Conservation (phyloP, 257 asterid species). For the Fraxinus pennsylvanica region DNA sequence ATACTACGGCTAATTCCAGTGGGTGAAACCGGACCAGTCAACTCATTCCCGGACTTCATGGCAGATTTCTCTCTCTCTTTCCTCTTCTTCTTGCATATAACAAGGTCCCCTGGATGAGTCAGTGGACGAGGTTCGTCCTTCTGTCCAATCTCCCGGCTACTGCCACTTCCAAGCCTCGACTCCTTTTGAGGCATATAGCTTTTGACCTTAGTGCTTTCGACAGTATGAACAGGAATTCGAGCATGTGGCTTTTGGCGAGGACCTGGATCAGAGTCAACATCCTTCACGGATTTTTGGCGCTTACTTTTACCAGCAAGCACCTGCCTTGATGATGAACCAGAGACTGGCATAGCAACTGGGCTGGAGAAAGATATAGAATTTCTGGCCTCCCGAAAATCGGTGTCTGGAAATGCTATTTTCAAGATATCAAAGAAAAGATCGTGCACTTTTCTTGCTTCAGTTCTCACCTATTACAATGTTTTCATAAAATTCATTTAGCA, state of each 20-base stretch:
- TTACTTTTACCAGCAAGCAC: slow-evolving; percentile 47
- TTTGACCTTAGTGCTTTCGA: slow-evolving; percentile 52
- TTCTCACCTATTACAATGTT: slow-evolving; percentile 65
- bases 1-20: slow-evolving; percentile 53
- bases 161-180: slow-evolving; percentile 45
- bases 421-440: slow-evolving; percentile 94
- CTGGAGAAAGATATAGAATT: slow-evolving; percentile 64
- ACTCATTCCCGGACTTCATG: slow-evolving; percentile 47
- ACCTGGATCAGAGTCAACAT: slow-evolving; percentile 51
- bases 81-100: slow-evolving; percentile 90
- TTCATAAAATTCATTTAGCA: slow-evolving; percentile 21
- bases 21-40: slow-evolving; percentile 73
- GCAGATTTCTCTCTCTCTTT: slow-evolving; percentile 79
- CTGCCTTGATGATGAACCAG: slow-evolving; percentile 70
- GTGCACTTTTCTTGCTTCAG: slow-evolving; percentile 90
- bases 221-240: slow-evolving; percentile 46
- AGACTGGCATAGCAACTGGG: slow-evolving; percentile 37
- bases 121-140: slow-evolving; percentile 55
- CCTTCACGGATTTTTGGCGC: slow-evolving; percentile 56
- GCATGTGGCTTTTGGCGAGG: slow-evolving; percentile 65
- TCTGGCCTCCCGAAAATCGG: slow-evolving; percentile 79
- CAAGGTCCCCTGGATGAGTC: slow-evolving; percentile 92
- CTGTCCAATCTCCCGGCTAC: slow-evolving; percentile 49
- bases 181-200: slow-evolving; percentile 52
- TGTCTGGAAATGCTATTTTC: slow-evolving; percentile 76